Conservation (phyloP, 2,329 filamentous ascomycete species). For the Fusarium zealandicum region DNA sequence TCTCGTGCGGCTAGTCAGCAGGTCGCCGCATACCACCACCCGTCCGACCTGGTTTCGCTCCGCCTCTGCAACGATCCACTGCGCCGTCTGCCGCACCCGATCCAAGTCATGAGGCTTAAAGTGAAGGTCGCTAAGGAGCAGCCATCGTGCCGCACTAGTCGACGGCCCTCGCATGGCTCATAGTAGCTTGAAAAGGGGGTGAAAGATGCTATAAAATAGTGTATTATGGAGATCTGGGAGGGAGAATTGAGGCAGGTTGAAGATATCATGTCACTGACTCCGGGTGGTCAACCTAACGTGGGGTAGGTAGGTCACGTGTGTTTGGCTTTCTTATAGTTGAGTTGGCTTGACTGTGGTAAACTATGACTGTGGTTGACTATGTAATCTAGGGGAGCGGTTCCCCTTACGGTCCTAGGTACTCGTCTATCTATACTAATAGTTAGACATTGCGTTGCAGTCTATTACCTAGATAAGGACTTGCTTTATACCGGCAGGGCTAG, state of each 20-base stretch:
- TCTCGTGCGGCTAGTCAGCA: slow-evolving; percentile 32
- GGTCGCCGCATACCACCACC: slow-evolving; percentile 31
- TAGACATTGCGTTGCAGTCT: too few relatives aligned
- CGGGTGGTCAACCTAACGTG: too few relatives aligned
- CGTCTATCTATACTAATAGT: too few relatives aligned
- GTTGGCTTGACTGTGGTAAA: too few relatives aligned
- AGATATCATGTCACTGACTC: neutral
- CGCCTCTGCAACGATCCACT: slow-evolving; percentile 33
- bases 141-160: slow-evolving; percentile 15
- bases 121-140: slow-evolving; percentile 35
- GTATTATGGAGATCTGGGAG: neutral
- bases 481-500: too few relatives aligned
- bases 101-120: slow-evolving; percentile 31
- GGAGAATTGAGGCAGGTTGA: neutral
- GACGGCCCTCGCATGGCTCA: slow-evolving; percentile 15
- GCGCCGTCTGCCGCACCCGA: slow-evolving; percentile 23
- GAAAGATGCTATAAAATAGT: too few relatives aligned
- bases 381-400: too few relatives aligned
- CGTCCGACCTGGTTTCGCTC: slow-evolving; percentile 17
- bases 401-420: too few relatives aligned
- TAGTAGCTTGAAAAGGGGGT: slow-evolving; percentile 2
- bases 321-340: too few relatives aligned
- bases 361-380: too few relatives aligned
- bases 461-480: too few relatives aligned
- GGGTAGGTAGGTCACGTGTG: too few relatives aligned